A percentile compares a stretch with the other conserved stretches of the same genome.
Evolutionary conservation across 805 yeast genomes (phyloP).

Genomic region (Dipodascus geniculatus): DNA sequence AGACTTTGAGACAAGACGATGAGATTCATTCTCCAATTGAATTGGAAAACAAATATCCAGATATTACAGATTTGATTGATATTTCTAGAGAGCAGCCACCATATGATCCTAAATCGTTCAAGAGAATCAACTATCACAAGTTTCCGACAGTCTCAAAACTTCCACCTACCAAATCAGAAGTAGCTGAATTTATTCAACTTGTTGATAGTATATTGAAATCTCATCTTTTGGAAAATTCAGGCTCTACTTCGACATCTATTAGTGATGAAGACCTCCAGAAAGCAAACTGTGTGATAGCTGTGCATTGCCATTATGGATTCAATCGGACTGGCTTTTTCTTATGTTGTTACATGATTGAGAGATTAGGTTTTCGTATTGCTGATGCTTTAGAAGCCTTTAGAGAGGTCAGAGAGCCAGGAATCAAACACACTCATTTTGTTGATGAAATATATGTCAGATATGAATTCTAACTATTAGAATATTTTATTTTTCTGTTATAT

Average conservation of each 20-base stretch:
- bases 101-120: slow-evolving; percentile 48
- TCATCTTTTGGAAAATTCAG: slow-evolving; percentile 16
- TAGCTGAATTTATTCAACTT: slow-evolving; percentile 42
- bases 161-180: slow-evolving; percentile 53
- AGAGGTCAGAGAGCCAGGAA: slow-evolving; percentile 53
- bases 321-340: slow-evolving; percentile 67
- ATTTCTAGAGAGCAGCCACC: slow-evolving; percentile 58
- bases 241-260: background rate
- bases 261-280: background rate
- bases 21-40: slow-evolving; percentile 42
- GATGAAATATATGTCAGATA: slow-evolving; percentile 62
- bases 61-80: slow-evolving; percentile 50
- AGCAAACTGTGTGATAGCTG: slow-evolving; percentile 36
- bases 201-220: slow-evolving; percentile 33
- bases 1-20: slow-evolving; percentile 60
- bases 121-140: slow-evolving; percentile 47
- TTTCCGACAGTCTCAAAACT: slow-evolving; percentile 71
- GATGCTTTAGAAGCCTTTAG: slow-evolving; percentile 54
- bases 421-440: slow-evolving; percentile 65
- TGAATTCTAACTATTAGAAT: slow-evolving; percentile 9
- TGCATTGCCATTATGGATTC: slow-evolving; percentile 77
- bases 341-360: slow-evolving; percentile 56
- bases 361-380: slow-evolving; percentile 43
- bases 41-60: slow-evolving; percentile 40
- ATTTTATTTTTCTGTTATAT: background rate